Conservation (phyloP, 495 filamentous ascomycete genomes). For the Copromyces sp. region DNA sequence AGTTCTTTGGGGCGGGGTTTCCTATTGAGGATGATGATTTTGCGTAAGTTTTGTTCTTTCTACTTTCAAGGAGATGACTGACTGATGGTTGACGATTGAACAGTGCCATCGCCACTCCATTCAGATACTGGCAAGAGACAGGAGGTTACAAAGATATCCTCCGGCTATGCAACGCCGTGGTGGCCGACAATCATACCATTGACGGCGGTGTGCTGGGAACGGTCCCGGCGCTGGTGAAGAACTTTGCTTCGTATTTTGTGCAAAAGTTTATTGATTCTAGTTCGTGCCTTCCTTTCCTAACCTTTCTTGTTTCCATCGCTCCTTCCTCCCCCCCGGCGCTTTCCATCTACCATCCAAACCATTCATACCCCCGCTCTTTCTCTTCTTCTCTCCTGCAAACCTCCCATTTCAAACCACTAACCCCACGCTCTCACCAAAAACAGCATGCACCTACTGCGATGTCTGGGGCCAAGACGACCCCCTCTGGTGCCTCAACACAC, state of each 20-base stretch:
- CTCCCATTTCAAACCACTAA: not conserved
- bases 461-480: slow-evolving; percentile 39
- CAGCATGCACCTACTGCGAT: slow-evolving; percentile 30
- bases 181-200: slow-evolving; percentile 6
- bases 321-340: not conserved
- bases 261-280: slow-evolving; percentile 39
- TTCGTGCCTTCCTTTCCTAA: slow-evolving; percentile 17
- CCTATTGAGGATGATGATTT: slow-evolving; percentile 21
- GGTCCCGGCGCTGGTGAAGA: slow-evolving; percentile 22
- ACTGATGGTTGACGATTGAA: not conserved
- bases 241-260: slow-evolving; percentile 45
- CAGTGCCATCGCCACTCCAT: slow-evolving; percentile 16
- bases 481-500: slow-evolving; percentile 49
- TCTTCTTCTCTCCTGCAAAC: not conserved
- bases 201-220: slow-evolving; percentile 19
- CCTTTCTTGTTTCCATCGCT: not conserved
- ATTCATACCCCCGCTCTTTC: not conserved
- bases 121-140: slow-evolving; percentile 19
- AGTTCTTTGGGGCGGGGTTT: slow-evolving; percentile 11
- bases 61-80: slow-evolving; percentile 18
- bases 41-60: slow-evolving; percentile 5
- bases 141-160: slow-evolving; percentile 38
- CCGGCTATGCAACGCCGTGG: slow-evolving; percentile 34
- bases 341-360: not conserved
- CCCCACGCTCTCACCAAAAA: not conserved